Evolutionary conservation across 2,329 filamentous ascomycete genomes (phyloP).

Genomic region (Colletotrichum scovillei): DNA sequence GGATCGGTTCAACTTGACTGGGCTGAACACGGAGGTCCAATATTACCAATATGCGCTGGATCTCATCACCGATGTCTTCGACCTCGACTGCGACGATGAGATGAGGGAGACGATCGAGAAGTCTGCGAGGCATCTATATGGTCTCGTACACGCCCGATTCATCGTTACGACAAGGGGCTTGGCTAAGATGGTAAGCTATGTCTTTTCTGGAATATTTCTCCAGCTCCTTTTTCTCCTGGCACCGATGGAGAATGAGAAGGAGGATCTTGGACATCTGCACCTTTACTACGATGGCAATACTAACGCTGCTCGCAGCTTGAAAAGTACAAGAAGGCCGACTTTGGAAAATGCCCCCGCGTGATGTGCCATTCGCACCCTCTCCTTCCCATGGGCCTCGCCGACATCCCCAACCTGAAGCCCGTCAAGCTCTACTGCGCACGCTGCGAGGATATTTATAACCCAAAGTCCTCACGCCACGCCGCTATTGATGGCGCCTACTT

Average conservation of each 20-base stretch:
- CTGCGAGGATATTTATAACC: constrained; percentile 99
- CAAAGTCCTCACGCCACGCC: constrained; percentile 95
- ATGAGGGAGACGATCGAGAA: constrained; percentile 99
- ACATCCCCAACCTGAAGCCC: constrained; percentile 86
- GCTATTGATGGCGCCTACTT: constrained; percentile 98
- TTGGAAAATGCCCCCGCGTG: constrained; percentile 97
- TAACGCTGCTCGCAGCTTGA: constrained; percentile 74
- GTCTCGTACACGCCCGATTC: constrained; percentile 94
- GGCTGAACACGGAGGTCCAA: constrained; percentile 95
- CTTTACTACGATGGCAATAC: neutral
- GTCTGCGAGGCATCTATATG: constrained; percentile 94
- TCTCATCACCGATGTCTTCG: constrained; percentile 97
- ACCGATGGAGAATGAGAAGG: neutral
- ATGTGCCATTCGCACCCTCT: constrained; percentile 94
- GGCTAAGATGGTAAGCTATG: constrained; percentile 85
- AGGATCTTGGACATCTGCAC: neutral
- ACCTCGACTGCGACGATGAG: constrained; percentile 98
- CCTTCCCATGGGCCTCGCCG: constrained; percentile 93
- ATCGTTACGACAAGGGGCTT: constrained; percentile 95
- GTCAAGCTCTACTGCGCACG: constrained; percentile 98
- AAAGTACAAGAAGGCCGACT: constrained; percentile 98
- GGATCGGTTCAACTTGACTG: constrained; percentile 97
- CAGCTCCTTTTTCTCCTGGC: neutral
- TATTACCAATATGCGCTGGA: constrained; percentile 99
- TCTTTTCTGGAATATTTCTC: constrained; percentile 4